Base-by-base conservation (phyloP, 1,284 basidiomycete species). In the Pseudozyma sp. region DNA sequence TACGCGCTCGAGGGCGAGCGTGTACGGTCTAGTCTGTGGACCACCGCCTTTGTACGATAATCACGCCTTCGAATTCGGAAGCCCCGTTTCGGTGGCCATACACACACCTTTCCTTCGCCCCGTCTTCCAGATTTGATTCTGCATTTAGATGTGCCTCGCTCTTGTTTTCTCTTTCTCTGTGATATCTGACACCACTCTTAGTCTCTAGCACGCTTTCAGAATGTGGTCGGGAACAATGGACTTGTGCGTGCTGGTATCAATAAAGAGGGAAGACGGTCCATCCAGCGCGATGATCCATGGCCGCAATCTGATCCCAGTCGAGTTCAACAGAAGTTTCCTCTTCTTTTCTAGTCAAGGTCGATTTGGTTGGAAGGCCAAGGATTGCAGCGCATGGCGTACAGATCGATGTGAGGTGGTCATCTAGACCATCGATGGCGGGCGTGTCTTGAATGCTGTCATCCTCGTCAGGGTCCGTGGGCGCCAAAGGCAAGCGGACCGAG, bases 221-320 rank as follows among this genome's bases (percentile, higher is more conserved):
- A 6, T 24, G 24, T 24, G 24, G 24, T 24, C 4, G 24, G 24
- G 4, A 24, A 24, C 24, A 24, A 24, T 24, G 24, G 24, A 4
- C 24, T 24, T 24, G 24, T 42, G 13, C 10, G n/a, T 13, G 7
- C 43, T 7, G 9, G 10, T 2, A 39, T 67, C 30, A 69, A 17
- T 69, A 74, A 51, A 74, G 31, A 1, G 71, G 71, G 19, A 74
- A 74, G 17, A 67, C 35, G 35, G 71, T 57, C 67, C 66, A 74
- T 30, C 67, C 71, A 5, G 68, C 50, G 16, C 16, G 11, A 7
- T 45, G 44, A 19, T 40, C 46, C 11, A 54, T 58, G 1, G 13
- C 37, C 35, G 65, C 42, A 43, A 74, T 74, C 30, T 46, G 60
- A 10, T 67, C 47, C 59, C 59, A 67, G 37, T 72, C 55, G 40